A percentile compares a stretch with the other conserved stretches of the same genome.
phyloP scores from a whole-genome alignment of 208 protist species.

The Porcisia deanei region DNA sequence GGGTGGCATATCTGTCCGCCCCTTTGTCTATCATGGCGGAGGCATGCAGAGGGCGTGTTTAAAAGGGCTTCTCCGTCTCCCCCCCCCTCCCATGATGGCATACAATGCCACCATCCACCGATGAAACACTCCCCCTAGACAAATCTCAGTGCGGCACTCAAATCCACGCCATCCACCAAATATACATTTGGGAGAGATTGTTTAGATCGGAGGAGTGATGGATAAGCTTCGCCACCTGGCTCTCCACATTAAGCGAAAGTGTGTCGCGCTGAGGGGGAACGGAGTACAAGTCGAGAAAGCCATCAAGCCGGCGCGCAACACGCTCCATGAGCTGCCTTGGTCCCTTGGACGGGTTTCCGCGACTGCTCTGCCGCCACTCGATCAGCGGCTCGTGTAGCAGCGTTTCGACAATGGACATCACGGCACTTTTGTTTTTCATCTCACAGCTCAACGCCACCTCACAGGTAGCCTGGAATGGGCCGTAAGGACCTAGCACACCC shows the following conservation, averaged over 20 bases:
- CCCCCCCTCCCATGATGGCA: no score
- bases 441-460: constrained; percentile 89
- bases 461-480: constrained; percentile 88
- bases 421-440: constrained; percentile 89
- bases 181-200: constrained; percentile 95
- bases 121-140: background rate
- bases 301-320: constrained; percentile 76
- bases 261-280: constrained; percentile 57
- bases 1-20: no score
- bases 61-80: no score
- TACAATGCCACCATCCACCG: background rate
- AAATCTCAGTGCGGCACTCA: constrained; percentile 18
- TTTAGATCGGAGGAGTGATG: constrained; percentile 88
- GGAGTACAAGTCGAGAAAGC: constrained; percentile 81
- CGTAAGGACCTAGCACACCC: constrained; percentile 92
- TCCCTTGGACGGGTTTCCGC: constrained; percentile 18
- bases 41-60: no score
- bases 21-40: no score
- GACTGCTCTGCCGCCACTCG: constrained; percentile 79
- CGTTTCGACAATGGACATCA: constrained; percentile 96
- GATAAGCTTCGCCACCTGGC: constrained; percentile 94
- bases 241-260: constrained; percentile 86
- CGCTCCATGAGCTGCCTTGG: constrained; percentile 68
- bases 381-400: constrained; percentile 97
- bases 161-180: constrained; percentile 97